These are phyloP conservation scores for Cutaneotrichosporon dermatis DNA, from an alignment of 1,284 basidiomycete species.

Conservation along the genomic window DNA sequence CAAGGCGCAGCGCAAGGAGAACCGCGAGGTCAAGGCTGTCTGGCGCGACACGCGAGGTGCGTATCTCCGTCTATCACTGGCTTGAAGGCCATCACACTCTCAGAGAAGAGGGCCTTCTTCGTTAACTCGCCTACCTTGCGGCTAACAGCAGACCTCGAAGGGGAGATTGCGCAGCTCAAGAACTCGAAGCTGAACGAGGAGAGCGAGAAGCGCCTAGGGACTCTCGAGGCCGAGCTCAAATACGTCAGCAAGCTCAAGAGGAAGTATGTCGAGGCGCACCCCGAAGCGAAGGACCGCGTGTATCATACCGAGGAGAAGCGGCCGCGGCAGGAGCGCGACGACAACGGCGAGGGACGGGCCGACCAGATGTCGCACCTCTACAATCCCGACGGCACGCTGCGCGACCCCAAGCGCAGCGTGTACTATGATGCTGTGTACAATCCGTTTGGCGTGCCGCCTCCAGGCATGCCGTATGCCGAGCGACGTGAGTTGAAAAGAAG, in stretches of 20 bases:
- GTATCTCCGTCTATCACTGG: constrained; percentile 15
- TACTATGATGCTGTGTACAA: constrained; percentile 94
- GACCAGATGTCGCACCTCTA: constrained; percentile 53
- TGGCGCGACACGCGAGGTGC: constrained; percentile 80
- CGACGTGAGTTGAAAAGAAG: constrained; percentile 57
- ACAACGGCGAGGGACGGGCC: constrained; percentile 42
- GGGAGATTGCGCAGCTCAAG: constrained; percentile 40
- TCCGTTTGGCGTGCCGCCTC: constrained; percentile 89
- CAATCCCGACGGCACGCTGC: constrained; percentile 72
- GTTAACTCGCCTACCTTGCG: no score
- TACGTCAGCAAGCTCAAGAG: constrained; percentile 78
- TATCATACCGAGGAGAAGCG: constrained; percentile 52
- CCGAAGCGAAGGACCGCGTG: constrained; percentile 75
- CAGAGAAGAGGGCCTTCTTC: no score
- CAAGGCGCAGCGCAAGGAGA: constrained; percentile 70
- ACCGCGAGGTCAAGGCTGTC: constrained; percentile 72
- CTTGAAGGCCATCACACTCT: no score
- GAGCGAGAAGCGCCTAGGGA: constrained; percentile 43
- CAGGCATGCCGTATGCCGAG: constrained; percentile 91
- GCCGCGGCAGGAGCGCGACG: constrained; percentile 41
- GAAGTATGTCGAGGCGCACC: constrained; percentile 83
- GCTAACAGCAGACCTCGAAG: constrained; percentile 40
- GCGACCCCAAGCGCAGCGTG: constrained; percentile 79
- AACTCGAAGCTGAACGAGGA: constrained; percentile 26
- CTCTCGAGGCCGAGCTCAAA: constrained; percentile 70